Evolutionary conservation across 257 asterid genomes (phyloP), one percentile per base, ranked within the genome.

Genomic region (Solanum appendiculatum): DNA sequence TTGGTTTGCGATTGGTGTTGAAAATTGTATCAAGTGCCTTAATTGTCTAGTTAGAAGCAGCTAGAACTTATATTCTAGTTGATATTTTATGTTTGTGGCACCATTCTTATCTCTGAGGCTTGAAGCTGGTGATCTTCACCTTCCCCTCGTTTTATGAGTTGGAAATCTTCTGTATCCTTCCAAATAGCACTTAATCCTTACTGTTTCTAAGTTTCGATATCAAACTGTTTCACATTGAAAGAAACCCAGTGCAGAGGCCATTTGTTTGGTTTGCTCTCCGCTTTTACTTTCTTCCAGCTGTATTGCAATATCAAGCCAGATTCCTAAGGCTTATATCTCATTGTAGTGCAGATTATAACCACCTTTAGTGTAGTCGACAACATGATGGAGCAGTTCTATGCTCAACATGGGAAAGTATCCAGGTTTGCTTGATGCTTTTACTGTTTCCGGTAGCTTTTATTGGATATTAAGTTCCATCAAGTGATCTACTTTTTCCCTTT

Each of bases 301-400:
- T 25, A 40, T 80, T 44, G 42, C 85, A 80, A 80, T 80, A 16
- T 80, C 64, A 48, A 18, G 64, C 4, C 12, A 29, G 85, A 48
- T 46, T 29, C 40, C 85, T 48, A 20, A 27, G 85, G 18, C 40
- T 18, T 58, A 23, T 83, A 39, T 83, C 74, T 85, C 44, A 81
- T 89, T 86, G 82, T n/a, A 18, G 64, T 84, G 83, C 93, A 96
- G 99, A 97, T 96, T 81, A 92, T 96, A 87, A 93, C 98, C 73
- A 95, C 93, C 60, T 97, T 95, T 92, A 96, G 99, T 74, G 98
- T 95, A 68, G 99, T 93, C 85, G 98, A 96, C 93, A 93, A 92
- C 93, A 95, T 96, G 99, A 95, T 90, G 90, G 95, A 94, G 92
- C 98, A 95, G 89, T 93, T 93, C 89, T 93, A 94, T 90, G 90